These are phyloP conservation scores for Cyclanthera cordifolia DNA, from an alignment of 306 rosid genomes.

Conservation along the genomic window DNA sequence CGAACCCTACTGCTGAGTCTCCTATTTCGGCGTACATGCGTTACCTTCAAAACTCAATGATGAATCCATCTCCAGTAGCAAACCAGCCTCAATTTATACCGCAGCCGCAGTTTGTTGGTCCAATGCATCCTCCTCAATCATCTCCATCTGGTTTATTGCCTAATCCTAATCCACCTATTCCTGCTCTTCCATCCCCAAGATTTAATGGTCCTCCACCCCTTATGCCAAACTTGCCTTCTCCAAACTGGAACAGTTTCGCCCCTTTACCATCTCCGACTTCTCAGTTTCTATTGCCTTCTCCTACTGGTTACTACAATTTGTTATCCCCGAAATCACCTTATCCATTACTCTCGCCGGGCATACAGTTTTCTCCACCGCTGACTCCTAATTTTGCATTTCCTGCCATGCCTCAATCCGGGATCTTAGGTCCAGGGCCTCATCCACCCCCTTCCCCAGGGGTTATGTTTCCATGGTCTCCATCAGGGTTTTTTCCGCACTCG, in stretches of 20 bases:
- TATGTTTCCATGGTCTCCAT: slow-evolving; percentile 65
- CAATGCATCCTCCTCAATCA: slow-evolving; percentile 18
- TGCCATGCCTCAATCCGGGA: slow-evolving; percentile 60
- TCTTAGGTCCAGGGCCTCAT: slow-evolving; percentile 93
- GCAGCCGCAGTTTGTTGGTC: slow-evolving; percentile 20
- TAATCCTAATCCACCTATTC: slow-evolving; percentile 50
- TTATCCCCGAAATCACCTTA: slow-evolving; percentile 74
- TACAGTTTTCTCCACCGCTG: slow-evolving; percentile 58
- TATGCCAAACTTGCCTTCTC: slow-evolving; percentile 35
- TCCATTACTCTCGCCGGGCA: slow-evolving; percentile 74
- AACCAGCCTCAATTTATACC: slow-evolving; percentile 25
- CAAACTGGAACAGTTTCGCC: slow-evolving; percentile 39
- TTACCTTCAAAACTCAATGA: slow-evolving; percentile 69
- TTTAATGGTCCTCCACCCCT: slow-evolving; percentile 38
- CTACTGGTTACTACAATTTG: slow-evolving; percentile 52
- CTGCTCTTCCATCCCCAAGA: slow-evolving; percentile 45
- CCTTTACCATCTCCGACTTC: slow-evolving; percentile 81
- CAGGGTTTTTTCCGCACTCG: slow-evolving; percentile 55
- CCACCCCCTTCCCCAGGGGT: slow-evolving; percentile 86
- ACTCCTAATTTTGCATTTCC: slow-evolving; percentile 77
- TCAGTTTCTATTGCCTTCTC: slow-evolving; percentile 87
- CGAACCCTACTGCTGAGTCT: slow-evolving; percentile 56
- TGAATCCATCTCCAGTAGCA: slow-evolving; percentile 53
- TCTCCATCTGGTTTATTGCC: slow-evolving; percentile 58
- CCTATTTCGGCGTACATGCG: slow-evolving; percentile 91